Base-by-base conservation (phyloP, 148 eudicot genomes). In the Rhododendron mucronatum region DNA sequence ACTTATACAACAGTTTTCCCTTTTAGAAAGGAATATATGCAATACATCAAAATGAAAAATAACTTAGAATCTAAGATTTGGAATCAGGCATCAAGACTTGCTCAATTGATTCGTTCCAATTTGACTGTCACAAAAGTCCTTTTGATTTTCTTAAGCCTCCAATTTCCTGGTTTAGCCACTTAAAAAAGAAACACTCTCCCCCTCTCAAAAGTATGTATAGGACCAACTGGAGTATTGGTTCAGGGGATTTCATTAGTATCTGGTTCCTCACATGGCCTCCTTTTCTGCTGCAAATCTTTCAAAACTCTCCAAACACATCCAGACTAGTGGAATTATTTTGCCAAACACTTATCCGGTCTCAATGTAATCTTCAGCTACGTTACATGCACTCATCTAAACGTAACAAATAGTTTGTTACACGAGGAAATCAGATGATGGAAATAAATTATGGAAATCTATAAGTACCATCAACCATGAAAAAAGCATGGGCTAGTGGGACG, bases 281-380 rank as follows among this genome's bases (percentile, higher is more conserved):
- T 75, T 37, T 75, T 75, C 21, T 75, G 78, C 45, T 75, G 47
- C 78, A 75, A 75, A 28, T 37, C n/a, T 75, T 75, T 75, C 78
- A 35, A 75, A 37, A 75, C 18, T 75, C 44, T 75, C 79, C 79
- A 75, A 33, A 18, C 21, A 75, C 18, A 75, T 35, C n/a, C 47
- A 35, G 35, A 37, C 79, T 15, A 14, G 37, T 13, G 45, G 39
- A 30, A 74, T 10, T 11, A 33, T 14, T 74, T 74, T 35, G 5
- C 44, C 78, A 74, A 14, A 3, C 18, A 33, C 39, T 41, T 11
- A 75, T 37, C 76, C 1, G 74, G 35, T 71, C 12, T 28, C 35
- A 11, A 71, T 11, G 39, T 30, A 71, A 28, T 71, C 76, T 71
- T 71, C 76, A 71, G 7, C 30, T n/a, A 63, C 9, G 30, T 57